Conservation (phyloP, 139 green algal genomes). For the Yamagishiella unicocca region DNA sequence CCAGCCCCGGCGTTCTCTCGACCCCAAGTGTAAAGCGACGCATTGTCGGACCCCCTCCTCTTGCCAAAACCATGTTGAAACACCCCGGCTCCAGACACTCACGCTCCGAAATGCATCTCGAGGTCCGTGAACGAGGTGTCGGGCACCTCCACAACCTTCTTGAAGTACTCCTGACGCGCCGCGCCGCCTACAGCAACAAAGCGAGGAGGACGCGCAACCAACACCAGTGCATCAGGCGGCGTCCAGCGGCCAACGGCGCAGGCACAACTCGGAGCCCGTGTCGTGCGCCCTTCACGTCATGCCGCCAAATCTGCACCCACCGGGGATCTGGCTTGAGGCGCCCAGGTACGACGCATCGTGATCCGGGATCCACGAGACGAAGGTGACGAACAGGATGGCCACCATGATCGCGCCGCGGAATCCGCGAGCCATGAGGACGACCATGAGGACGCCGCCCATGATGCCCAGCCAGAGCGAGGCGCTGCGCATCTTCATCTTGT, state of each 20-base stretch:
- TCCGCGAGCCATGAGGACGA: slow-evolving; percentile 69
- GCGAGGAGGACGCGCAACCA: neutral
- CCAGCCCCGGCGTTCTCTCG: no score
- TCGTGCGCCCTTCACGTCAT: no score
- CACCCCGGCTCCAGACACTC: neutral
- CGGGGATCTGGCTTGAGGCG: slow-evolving; percentile 53
- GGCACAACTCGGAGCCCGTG: no score
- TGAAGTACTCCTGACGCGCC: slow-evolving; percentile 36
- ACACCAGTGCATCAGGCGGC: no score
- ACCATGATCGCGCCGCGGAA: slow-evolving; percentile 80
- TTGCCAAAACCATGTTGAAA: no score
- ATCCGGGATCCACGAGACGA: slow-evolving; percentile 88
- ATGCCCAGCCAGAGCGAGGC: slow-evolving; percentile 82
- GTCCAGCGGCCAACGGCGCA: no score
- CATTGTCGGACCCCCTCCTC: no score
- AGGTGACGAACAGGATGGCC: slow-evolving; percentile 86
- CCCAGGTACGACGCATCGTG: slow-evolving; percentile 74
- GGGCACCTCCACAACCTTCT: slow-evolving; percentile 36
- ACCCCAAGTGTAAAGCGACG: no score
- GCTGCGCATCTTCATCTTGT: slow-evolving; percentile 63
- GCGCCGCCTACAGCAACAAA: neutral
- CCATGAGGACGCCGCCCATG: slow-evolving; percentile 76
- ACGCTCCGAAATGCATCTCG: slow-evolving; percentile 39
- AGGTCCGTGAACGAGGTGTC: slow-evolving; percentile 31
- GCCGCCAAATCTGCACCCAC: no score